Conservation (phyloP, 2,329 filamentous ascomycete species). For the Xylaria hypoxylon region DNA sequence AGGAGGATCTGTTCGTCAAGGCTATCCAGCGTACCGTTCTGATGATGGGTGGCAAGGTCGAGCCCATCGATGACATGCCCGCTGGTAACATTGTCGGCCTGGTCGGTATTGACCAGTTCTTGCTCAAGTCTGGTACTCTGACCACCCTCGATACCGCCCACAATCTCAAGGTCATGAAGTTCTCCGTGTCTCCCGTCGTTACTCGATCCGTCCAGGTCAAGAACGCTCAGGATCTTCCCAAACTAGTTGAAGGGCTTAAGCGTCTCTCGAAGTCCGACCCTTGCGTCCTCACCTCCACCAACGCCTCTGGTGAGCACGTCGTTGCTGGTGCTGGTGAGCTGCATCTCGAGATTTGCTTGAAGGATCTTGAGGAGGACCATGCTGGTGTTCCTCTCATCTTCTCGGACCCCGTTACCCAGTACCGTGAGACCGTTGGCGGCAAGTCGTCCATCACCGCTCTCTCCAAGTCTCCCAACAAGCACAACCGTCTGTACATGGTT, state of each 20-base stretch:
- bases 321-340: constrained; percentile 99
- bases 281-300: constrained; percentile 92
- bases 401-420: constrained; percentile 97
- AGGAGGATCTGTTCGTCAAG: constrained; percentile 99
- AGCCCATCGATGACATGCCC: constrained; percentile 98
- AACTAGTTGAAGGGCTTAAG: constrained; percentile 99
- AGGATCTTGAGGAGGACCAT: constrained; percentile 99
- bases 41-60: constrained; percentile 99
- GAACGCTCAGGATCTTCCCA: constrained; percentile 99
- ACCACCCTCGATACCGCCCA: constrained; percentile 97
- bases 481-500: constrained; percentile 99
- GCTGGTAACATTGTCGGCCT: constrained; percentile 99
- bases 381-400: constrained; percentile 97
- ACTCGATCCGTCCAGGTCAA: constrained; percentile 99
- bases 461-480: constrained; percentile 99
- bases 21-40: constrained; percentile 99
- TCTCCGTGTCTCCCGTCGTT: constrained; percentile 99
- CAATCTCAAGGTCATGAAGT: constrained; percentile 99
- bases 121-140: constrained; percentile 99
- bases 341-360: constrained; percentile 99
- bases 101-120: constrained; percentile 99
- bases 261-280: constrained; percentile 99
- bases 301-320: constrained; percentile 96
- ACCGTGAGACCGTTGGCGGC: constrained; percentile 92
- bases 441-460: constrained; percentile 95